Evolutionary conservation across 345 rosid genomes (phyloP), one percentile per base, ranked within the genome.

Genomic region (Salix viminalis): DNA sequence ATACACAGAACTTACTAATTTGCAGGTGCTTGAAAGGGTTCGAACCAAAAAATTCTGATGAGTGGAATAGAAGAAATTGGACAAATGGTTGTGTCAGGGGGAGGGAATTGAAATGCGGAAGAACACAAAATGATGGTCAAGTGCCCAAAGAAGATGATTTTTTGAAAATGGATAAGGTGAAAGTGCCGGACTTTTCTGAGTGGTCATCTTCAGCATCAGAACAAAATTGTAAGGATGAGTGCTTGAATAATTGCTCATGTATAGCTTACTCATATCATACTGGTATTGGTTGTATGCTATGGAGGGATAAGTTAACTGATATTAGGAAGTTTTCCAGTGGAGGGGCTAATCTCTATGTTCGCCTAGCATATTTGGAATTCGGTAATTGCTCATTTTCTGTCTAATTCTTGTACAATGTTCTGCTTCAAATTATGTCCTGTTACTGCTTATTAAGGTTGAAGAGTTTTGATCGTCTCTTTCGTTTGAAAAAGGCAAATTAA

Each of bases 11-110:
- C 3, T 58, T 64, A 28, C 82, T 81, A 7, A 84, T 81, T 68
- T 90, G 93, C 75, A 85, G 80, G 44, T 90, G 93, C 50, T 50
- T 88, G 39, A 79, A 41, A 79, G 90, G 97, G 44, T 90, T 85
- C 77, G 76, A 64, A 24, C 92, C 97, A 1, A 86, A 65, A 26
- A 81, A 76, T 21, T 4, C 42, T 39, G 42, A 39, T 39, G 42
- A 39, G 42, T 39, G 42, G 42, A 39, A 39, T 39, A 39, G 42
- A 39, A 8, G 42, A 39, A 39, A 39, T 39, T 8, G 42, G 42
- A 39, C 42, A 39, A 39, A 39, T 39, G 42, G 42, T 39, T 8
- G 42, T 39, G 42, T 39, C 42, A 39, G 42, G 42, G 10, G 42
- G 42, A 39, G 21, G n/a, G 15, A 12, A 11, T 2, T 13, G 76